Evolutionary conservation across 2,329 filamentous ascomycete species (phyloP), one percentile per base, ranked within the genome.

Genomic region (Ophiostoma ulmi): DNA sequence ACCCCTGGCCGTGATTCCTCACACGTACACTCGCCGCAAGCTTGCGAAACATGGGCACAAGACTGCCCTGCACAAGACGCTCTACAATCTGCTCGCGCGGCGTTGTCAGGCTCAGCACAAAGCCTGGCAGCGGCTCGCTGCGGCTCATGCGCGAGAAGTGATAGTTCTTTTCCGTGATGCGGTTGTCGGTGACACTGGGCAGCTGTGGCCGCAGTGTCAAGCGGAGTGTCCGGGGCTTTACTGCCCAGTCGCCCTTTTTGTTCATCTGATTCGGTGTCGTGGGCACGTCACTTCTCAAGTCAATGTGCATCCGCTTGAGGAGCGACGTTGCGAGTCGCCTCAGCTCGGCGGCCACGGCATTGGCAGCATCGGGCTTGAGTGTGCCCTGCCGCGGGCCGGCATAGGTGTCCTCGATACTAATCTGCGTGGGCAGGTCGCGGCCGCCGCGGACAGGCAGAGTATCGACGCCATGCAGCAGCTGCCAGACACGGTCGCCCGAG

Each of bases 401-500:
- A 78, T 97, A 98, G 20, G 93, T 95, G 79, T 98, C 94, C 77
- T 98, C 94, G 73, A 98, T 95, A 78, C 92, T 95, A 77, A 98
- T 96, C 79, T 97, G 94, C 1, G 88, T 88, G 0, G 94, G 94
- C 1, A 96, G 80, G 64, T 88, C 86, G 74, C 87, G 87, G 1
- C 88, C 90, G 73, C 88, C 84, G 68, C 88, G 88, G 22, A 98
- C 93, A 72, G 92, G 88, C 0, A 86, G 84, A 69, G 88, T 81
- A 78, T 98, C 94, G 38, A 93, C 83, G 6, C 94, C 94, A 77
- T 97, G 90, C 1, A 98, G 81, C 7, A 97, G 82, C 22, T 82
- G 83, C 93, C 93, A 98, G 3, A 93, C 81, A 74, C 88, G 90
- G 44, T 81, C 78, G 0, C 93, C 92, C 1, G 68, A 17, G 0